Evolutionary conservation across 106 monocot genomes (phyloP), one percentile per base, ranked within the genome.

Genomic region (Chionographis japonica): DNA sequence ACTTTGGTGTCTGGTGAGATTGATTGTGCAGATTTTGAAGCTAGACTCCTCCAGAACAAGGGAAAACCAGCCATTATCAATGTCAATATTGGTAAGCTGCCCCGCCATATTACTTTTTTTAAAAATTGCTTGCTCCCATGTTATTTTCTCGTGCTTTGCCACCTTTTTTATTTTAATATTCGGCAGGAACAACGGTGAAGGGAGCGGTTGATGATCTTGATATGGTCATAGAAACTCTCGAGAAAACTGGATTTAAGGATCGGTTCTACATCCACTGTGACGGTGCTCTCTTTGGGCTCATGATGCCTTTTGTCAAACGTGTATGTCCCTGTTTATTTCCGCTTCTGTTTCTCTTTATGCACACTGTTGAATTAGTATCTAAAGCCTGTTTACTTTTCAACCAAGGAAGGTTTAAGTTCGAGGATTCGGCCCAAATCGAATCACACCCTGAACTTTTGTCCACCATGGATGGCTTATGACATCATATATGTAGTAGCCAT

Each of bases 231-330:
- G 70, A 85, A 60, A 98, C 89, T 19, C 86, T 90, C 36, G 82
- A 93, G 65, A 74, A 90, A 63, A 69, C 49, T 75, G 97, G 97
- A 19, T 98, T 93, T 64, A 84, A 66, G 54, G 87, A 79, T 72
- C 79, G 83, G 2, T 93, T 98, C 75, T 98, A 98, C 65, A 98
- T 98, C 62, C 92, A 98, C 37, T 98, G 92, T 75, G 97, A 98
- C 62, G 93, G 84, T 65, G 93, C 93, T 68, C 75, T 94, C 2
- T 89, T 86, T 62, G 93, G 93, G 19, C 81, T 94, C 50, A 94
- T 94, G 93, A 84, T 94, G 77, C 89, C 93, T 50, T 94, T 94
- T 69, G 84, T 89, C 50, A 86, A 84, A 65, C 86, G 77, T 13
- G 93, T 94, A 79, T 41, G 74, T 58, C n/a, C 49, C 63, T 36